A percentile compares a stretch with the other conserved stretches of the same genome.
Evolutionary conservation across 345 rosid species (phyloP).

Genomic region (Populus ilicifolia): DNA sequence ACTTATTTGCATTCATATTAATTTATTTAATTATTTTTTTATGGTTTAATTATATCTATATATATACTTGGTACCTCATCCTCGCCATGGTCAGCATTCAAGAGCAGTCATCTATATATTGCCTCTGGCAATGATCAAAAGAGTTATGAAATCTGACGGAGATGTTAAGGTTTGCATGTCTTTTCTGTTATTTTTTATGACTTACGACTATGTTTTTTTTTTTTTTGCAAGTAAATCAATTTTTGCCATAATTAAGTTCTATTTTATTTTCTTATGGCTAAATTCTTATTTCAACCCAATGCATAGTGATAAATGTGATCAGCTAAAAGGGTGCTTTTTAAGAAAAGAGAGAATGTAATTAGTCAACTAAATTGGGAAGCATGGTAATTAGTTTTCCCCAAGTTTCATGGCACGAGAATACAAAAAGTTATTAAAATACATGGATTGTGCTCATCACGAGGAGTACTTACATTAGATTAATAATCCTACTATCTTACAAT

Average conservation of each 20-base stretch:
- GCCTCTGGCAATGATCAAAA: constrained; percentile 41
- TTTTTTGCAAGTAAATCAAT: too few relatives aligned
- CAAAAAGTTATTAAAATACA: too few relatives aligned
- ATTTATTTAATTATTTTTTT: neutral
- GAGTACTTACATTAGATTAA: too few relatives aligned
- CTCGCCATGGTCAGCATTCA: constrained; percentile 15
- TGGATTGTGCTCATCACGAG: too few relatives aligned
- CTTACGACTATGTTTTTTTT: neutral
- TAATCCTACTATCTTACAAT: too few relatives aligned
- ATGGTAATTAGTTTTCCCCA: too few relatives aligned
- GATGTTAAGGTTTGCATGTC: constrained; percentile 31
- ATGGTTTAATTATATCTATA: neutral
- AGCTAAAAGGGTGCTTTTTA: too few relatives aligned
- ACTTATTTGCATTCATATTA: neutral
- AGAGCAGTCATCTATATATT: constrained; percentile 9
- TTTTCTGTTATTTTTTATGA: neutral
- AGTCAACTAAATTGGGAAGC: too few relatives aligned
- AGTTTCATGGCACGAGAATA: too few relatives aligned
- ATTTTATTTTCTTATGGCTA: neutral
- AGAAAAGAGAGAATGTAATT: neutral
- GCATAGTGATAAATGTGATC: too few relatives aligned
- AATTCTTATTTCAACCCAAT: too few relatives aligned
- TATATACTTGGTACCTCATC: neutral
- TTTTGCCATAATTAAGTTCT: too few relatives aligned
- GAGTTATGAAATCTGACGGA: constrained; percentile 33